A percentile compares a stretch with the other conserved stretches of the same genome.
Conservation (phyloP, 2,329 filamentous ascomycete species). For the Blastomyces percursus region DNA sequence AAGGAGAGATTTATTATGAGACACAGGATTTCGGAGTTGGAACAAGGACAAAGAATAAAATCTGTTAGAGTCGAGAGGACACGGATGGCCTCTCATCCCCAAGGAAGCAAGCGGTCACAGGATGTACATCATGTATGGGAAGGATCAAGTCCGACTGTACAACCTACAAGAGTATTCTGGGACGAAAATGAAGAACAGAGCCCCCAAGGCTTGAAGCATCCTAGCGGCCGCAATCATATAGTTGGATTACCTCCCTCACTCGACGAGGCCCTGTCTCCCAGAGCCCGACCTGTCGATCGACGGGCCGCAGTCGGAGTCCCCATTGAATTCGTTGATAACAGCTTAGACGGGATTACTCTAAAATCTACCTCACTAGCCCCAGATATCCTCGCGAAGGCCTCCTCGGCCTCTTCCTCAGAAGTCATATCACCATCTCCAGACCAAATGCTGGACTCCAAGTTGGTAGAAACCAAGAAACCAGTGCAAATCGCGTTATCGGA, state of each 20-base stretch:
- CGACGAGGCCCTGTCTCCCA: conserved; percentile 32
- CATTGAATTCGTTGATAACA: conserved; percentile 37
- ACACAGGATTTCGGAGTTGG: conserved; percentile 33
- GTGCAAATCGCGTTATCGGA: conserved; percentile 21
- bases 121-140: conserved; percentile 33
- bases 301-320: conserved; percentile 26
- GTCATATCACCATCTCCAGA: conserved; percentile 16
- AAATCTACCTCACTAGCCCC: conserved; percentile 36
- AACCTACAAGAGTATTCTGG: conserved; percentile 35
- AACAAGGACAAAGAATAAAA: conserved; percentile 15
- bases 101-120: background rate
- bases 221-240: conserved; percentile 23
- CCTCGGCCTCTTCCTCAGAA: conserved; percentile 24
- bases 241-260: conserved; percentile 25
- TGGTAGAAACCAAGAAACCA: conserved; percentile 7
- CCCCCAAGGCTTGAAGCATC: conserved; percentile 13
- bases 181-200: conserved; percentile 21
- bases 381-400: conserved; percentile 33
- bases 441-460: conserved; percentile 18
- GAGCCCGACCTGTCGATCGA: conserved; percentile 25
- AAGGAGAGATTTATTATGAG: conserved; percentile 34
- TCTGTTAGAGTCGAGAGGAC: background rate
- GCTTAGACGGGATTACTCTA: conserved; percentile 37
- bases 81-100: background rate
- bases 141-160: conserved; percentile 30